These are phyloP conservation scores for Saccharomycopsis malanga DNA, from an alignment of 805 yeast genomes.

Conservation along the genomic window DNA sequence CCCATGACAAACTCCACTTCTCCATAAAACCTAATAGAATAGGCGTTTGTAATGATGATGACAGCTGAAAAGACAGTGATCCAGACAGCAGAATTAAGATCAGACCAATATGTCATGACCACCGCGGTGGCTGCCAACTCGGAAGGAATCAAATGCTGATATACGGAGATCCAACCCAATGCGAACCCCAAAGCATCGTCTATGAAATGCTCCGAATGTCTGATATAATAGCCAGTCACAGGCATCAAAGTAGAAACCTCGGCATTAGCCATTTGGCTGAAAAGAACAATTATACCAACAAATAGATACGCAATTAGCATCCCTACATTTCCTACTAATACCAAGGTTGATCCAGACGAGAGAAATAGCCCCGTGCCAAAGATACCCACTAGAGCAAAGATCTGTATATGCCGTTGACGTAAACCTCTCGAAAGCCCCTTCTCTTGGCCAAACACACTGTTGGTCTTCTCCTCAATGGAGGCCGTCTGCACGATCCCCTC, in stretches of 20 bases:
- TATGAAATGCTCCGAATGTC: background rate
- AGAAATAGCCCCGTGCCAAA: constrained; percentile 1
- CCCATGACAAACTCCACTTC: constrained; percentile 35
- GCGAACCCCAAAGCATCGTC: background rate
- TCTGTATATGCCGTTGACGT: background rate
- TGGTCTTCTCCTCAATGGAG: background rate
- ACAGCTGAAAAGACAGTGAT: constrained; percentile 46
- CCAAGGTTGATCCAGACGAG: background rate
- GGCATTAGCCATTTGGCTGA: background rate
- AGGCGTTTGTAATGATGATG: constrained; percentile 40
- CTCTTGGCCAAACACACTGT: background rate
- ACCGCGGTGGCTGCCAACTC: constrained; percentile 62
- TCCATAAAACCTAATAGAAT: constrained; percentile 46
- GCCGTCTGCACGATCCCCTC: background rate
- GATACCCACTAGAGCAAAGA: background rate
- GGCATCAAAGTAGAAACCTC: background rate
- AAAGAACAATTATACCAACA: background rate
- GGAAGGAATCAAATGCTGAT: constrained; percentile 32
- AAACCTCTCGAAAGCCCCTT: background rate
- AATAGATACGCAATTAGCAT: background rate
- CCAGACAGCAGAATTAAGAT: constrained; percentile 52
- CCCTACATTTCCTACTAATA: background rate
- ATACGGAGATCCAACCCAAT: background rate
- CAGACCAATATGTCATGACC: constrained; percentile 54
- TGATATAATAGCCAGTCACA: background rate